Evolutionary conservation across 495 filamentous ascomycete species (phyloP), one percentile per base, ranked within the genome.

Genomic region (Saxophila tyrrhenica): DNA sequence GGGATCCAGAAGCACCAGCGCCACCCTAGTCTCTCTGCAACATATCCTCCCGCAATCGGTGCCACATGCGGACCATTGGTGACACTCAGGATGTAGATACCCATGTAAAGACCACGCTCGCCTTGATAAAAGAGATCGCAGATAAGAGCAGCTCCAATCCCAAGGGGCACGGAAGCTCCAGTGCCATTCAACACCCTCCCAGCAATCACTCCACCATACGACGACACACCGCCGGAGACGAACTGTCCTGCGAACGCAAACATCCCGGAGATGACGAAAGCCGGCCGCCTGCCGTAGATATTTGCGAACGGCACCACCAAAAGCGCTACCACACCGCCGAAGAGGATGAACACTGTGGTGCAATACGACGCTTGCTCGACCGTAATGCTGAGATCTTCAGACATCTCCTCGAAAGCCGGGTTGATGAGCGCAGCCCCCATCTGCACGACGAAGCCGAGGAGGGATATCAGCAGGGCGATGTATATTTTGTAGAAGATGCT

Each of bases 51-150:
- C 41, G 60, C 54, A 39, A 67, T 51, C 11, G 64, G 55, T 17
- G 62, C 64, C 16, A 67, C 47, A 38, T 67, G 62, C 25, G 61
- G 50, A 9, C 62, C 64, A 43, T 56, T 64, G 25, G 64, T 67
- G 41, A 66, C 38, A 7, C 45, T 56, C 19, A 67, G 49, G 16
- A 63, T 60, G 39, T 65, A 67, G 8, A 67, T 58, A 9, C 64
- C 64, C 48, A 65, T 61, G 19, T 52, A 61, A 21, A 58, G 20
- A n/a, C 46, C 54, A 19, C 54, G 51, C 25, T 56, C 54, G 17
- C 46, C 54, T 39, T 56, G 54, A 2, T 35, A 38, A 19, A 50
- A 51, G 23, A 56, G 25, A 23, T 56, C 54, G 19, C 48, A 56
- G 39, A 56, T 56, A 10, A 17, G 42, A 20, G 48, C 54, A 10